phyloP scores from a whole-genome alignment of 306 rosid species.

The Acacia crassicarpa region DNA sequence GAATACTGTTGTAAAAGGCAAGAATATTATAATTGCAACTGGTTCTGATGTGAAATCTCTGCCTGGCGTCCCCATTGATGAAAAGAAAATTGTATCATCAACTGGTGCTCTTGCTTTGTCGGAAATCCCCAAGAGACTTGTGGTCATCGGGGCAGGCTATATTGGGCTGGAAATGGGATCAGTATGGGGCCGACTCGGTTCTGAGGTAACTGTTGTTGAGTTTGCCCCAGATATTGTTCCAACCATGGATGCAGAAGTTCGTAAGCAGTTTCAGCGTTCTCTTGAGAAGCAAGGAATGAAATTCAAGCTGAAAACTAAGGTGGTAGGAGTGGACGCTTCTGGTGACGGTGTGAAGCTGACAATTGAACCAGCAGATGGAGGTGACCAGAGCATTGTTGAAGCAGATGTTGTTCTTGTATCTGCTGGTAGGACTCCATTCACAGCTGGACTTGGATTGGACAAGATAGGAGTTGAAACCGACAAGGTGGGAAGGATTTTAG shows the following conservation, averaged over 20 bases:
- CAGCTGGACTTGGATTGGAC: slow-evolving; percentile 80
- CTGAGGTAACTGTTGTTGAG: slow-evolving; percentile 92
- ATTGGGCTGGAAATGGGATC: slow-evolving; percentile 99
- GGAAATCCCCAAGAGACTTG: slow-evolving; percentile 87
- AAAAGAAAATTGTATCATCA: slow-evolving; percentile 94
- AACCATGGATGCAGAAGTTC: slow-evolving; percentile 84
- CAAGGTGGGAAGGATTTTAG: slow-evolving; percentile 78
- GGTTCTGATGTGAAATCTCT: slow-evolving; percentile 96
- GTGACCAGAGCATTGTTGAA: slow-evolving; percentile 69
- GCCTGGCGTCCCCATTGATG: slow-evolving; percentile 88
- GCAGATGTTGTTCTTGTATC: slow-evolving; percentile 98
- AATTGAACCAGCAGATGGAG: slow-evolving; percentile 91
- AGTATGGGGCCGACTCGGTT: slow-evolving; percentile 94
- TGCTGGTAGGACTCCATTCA: slow-evolving; percentile 94
- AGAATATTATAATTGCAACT: slow-evolving; percentile 87
- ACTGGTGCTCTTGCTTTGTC: slow-evolving; percentile 87
- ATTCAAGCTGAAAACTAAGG: slow-evolving; percentile 88
- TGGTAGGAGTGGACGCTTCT: slow-evolving; percentile 83
- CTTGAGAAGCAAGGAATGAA: slow-evolving; percentile 98
- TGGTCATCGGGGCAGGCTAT: slow-evolving; percentile 97
- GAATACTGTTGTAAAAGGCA: slow-evolving; percentile 81
- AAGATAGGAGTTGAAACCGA: slow-evolving; percentile 90
- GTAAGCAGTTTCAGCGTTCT: slow-evolving; percentile 92
- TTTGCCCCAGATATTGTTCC: slow-evolving; percentile 93
- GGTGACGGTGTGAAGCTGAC: slow-evolving; percentile 87